Evolutionary conservation across 148 eudicot genomes (phyloP).

Genomic region (Heliosperma pusillum): DNA sequence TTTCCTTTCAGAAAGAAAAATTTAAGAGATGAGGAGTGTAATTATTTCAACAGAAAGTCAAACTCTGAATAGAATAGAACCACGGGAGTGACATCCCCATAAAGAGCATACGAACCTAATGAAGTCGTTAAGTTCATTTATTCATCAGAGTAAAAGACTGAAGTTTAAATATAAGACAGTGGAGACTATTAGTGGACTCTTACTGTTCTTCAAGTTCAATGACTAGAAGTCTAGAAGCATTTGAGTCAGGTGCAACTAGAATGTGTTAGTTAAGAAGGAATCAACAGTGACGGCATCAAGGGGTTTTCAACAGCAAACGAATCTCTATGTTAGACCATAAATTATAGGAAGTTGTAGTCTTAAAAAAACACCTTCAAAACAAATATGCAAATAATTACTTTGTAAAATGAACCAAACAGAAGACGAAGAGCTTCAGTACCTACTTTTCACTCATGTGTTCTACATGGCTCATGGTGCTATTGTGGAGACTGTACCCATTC

Average conservation of each 20-base stretch:
- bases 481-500: conserved; percentile 53
- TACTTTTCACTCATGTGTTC: conserved; percentile 56
- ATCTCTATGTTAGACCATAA: neutral
- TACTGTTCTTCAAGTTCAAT: neutral
- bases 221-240: neutral
- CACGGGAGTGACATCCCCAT: neutral
- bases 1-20: neutral
- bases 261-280: neutral
- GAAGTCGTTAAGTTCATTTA: neutral
- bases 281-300: neutral
- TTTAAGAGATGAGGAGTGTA: neutral
- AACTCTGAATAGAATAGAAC: neutral
- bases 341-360: neutral
- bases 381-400: neutral
- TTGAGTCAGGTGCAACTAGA: conserved; percentile 2
- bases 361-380: neutral
- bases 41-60: neutral
- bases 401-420: neutral
- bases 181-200: neutral
- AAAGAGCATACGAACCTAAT: neutral
- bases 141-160: neutral
- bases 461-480: conserved; percentile 44
- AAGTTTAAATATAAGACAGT: neutral
- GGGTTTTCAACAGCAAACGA: neutral
- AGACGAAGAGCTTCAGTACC: conserved; percentile 32